Conservation (phyloP, 2,329 filamentous ascomycete genomes). For the Ampelomyces quisqualis region DNA sequence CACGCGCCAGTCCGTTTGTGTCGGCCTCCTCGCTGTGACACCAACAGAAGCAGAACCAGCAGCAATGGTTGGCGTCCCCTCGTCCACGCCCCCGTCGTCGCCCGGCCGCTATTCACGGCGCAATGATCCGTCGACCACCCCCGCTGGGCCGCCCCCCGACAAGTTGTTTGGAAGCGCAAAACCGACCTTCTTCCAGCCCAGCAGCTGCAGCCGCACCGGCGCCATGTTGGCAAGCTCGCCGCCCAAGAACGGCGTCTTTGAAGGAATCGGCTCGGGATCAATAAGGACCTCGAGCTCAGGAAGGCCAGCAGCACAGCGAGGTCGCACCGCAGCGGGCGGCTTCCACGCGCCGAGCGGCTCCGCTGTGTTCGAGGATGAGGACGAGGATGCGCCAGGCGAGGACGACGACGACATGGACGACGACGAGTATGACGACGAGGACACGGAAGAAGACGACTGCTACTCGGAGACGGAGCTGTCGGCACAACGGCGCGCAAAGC, state of each 20-base stretch:
- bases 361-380: constrained; percentile 41
- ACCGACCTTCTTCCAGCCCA: constrained; percentile 32
- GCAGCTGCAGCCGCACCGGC: constrained; percentile 18
- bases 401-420: constrained; percentile 33
- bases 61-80: constrained; percentile 41
- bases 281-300: constrained; percentile 33
- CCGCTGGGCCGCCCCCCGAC: constrained; percentile 54
- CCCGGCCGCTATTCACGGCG: constrained; percentile 34
- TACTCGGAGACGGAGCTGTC: constrained; percentile 52
- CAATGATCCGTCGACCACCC: constrained; percentile 56
- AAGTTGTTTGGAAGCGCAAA: constrained; percentile 55
- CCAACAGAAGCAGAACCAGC: too few relatives aligned
- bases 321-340: constrained; percentile 24
- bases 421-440: constrained; percentile 35
- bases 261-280: constrained; percentile 30
- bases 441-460: constrained; percentile 34
- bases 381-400: constrained; percentile 31
- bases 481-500: constrained; percentile 30
- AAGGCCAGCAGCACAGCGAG: constrained; percentile 31
- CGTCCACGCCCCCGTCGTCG: constrained; percentile 41
- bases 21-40: constrained; percentile 2
- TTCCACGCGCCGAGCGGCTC: constrained; percentile 43
- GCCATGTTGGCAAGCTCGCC: constrained; percentile 37
- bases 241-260: constrained; percentile 30
- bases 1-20: constrained; percentile 10